Percentiles rank a stretch among this genome's conserved stretches.
Evolutionary conservation across 177 flowering plant species (phyloP).

Genomic region (Vitis hybrid): DNA sequence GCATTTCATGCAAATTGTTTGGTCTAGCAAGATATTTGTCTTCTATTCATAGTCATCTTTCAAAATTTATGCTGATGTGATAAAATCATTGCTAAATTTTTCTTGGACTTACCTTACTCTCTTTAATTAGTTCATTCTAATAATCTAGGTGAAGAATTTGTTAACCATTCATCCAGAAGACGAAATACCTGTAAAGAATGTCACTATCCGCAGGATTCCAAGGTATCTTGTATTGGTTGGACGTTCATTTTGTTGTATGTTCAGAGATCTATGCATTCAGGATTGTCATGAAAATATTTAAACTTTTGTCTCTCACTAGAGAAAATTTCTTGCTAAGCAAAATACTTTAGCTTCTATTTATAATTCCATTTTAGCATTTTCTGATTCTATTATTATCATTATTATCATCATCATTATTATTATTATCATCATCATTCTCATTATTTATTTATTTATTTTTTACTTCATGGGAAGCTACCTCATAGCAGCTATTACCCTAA

Average conservation of each 20-base stretch:
- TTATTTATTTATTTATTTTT: no score
- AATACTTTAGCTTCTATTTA: not conserved
- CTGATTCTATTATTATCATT: no score
- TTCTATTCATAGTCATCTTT: no score
- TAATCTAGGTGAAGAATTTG: slow-evolving; percentile 72
- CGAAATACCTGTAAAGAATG: slow-evolving; percentile 77
- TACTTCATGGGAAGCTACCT: no score
- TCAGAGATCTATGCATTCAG: not conserved
- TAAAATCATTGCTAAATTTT: not conserved
- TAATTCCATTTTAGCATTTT: no score
- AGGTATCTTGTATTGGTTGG: slow-evolving; percentile 48
- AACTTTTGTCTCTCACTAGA: not conserved
- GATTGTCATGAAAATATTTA: not conserved
- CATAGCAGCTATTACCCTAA: no score
- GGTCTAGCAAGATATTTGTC: no score
- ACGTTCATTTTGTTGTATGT: not conserved
- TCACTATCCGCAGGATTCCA: slow-evolving; percentile 87
- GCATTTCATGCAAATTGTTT: no score
- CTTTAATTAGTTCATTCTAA: not conserved
- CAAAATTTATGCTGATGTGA: not conserved
- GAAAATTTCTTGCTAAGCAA: not conserved
- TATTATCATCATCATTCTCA: no score
- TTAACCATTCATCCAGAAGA: slow-evolving; percentile 76
- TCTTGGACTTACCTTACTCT: not conserved
- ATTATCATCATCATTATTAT: no score